phyloP scores from a whole-genome alignment of 1,139 yeast species.

The Geotrichum histeridarum region DNA sequence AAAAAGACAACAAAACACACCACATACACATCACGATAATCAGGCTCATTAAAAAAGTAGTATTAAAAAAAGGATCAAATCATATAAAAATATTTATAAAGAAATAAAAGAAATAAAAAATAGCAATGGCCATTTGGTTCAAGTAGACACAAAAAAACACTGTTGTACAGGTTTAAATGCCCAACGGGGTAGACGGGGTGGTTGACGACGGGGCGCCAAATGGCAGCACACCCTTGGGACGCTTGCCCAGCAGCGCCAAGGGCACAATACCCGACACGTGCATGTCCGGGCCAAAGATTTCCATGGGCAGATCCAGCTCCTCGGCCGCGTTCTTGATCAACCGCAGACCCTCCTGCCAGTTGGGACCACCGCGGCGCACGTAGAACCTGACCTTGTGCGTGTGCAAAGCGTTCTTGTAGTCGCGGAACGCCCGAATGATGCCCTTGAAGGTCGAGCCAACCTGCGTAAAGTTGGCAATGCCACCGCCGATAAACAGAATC shows the following conservation, averaged over 20 bases:
- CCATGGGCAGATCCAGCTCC: slow-evolving; percentile 45
- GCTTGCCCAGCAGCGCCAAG: slow-evolving; percentile 40
- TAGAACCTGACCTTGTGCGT: slow-evolving; percentile 42
- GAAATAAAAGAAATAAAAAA: too few species aligned
- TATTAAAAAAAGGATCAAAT: too few species aligned
- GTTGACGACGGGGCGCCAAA: slow-evolving; percentile 38
- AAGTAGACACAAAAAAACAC: too few species aligned
- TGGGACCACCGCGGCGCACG: slow-evolving; percentile 47
- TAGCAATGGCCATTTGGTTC: too few species aligned
- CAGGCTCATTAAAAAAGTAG: too few species aligned
- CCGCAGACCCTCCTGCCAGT: slow-evolving; percentile 47
- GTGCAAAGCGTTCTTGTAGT: slow-evolving; percentile 38
- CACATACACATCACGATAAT: too few species aligned
- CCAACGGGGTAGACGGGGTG: slow-evolving; percentile 35
- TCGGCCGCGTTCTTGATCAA: slow-evolving; percentile 44
- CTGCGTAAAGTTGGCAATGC: slow-evolving; percentile 47
- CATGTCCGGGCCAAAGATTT: slow-evolving; percentile 48
- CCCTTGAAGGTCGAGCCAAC: slow-evolving; percentile 48
- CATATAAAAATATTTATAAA: too few species aligned
- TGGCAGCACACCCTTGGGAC: slow-evolving; percentile 39
- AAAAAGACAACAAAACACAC: too few species aligned
- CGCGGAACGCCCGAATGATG: slow-evolving; percentile 46
- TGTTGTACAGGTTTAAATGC: slow-evolving; percentile 14
- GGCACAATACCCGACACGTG: slow-evolving; percentile 47
- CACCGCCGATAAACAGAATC: slow-evolving; percentile 45